Base-by-base conservation (phyloP, 2,329 filamentous ascomycete genomes). In the Alternaria gansuensis region DNA sequence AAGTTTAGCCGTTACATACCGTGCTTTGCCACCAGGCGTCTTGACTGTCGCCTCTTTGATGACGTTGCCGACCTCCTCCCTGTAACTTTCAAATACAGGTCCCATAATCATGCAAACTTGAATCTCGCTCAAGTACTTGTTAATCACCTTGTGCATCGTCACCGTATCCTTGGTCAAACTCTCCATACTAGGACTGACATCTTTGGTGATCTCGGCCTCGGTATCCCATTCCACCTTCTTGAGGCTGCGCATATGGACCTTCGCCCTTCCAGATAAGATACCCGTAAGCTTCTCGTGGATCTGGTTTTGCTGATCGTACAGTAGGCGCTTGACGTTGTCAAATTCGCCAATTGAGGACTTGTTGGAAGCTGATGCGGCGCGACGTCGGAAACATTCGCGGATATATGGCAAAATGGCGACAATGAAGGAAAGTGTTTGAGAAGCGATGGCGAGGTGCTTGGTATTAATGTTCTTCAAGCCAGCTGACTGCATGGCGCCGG, bases 221-320 rank as follows among this genome's bases (percentile, higher is more conserved):
- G 80, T 73, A 64, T 94, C 89, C 90, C 92, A 97, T 63, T 91
- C 83, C 40, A 93, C 85, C 48, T 86, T 85, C 73, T 86, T 89
- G 82, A 97, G 88, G 24, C 87, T 85, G 72, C 88, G 89, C 37
- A 92, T 88, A 70, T 94, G 92, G 6, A 88, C 81, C 4, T 86
- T 81, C 1, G 92, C 91, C 5, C 93, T 87, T 1, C 87, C 87
- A 54, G 88, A 90, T 90, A 97, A 96, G 51, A 97, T 97, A 65
- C 96, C 92, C 17, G 96, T 90, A 1, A 97, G 82, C 75, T 97
- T 97, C 72, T 96, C 92, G 75, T 95, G 92, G 59, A 97, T 96
- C 61, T 87, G 93, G 63, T 89, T 88, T 74, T 96, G 93, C 73
- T 97, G 93, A 73, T 97, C 93, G 73, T 96, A 92, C 66, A 91